A percentile compares a stretch with the other conserved stretches of the same genome.
Conservation (phyloP, 306 rosid genomes). For the Parietaria judaica region DNA sequence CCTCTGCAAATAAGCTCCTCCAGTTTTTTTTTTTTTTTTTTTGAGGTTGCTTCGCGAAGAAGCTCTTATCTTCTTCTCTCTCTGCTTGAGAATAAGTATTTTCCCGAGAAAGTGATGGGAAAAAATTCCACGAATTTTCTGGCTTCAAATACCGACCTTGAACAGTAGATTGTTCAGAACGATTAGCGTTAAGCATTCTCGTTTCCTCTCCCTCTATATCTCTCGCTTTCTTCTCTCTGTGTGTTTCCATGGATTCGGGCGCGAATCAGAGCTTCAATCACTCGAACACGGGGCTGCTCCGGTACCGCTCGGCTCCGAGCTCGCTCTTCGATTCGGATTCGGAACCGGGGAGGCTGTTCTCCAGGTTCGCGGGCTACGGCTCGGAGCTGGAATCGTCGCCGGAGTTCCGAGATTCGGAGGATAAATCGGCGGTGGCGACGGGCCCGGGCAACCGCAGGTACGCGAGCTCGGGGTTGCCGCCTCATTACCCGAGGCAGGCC, state of each 20-base stretch:
- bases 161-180: slow-evolving; percentile 8
- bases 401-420: slow-evolving; percentile 26
- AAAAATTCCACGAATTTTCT: slow-evolving; percentile 32
- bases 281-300: slow-evolving; percentile 57
- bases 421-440: slow-evolving; percentile 23
- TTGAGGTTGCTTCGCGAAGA: slow-evolving; percentile 51
- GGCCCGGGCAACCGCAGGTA: slow-evolving; percentile 12
- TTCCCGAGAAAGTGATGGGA: slow-evolving; percentile 2
- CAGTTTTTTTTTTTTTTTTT: background rate
- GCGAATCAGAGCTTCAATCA: slow-evolving; percentile 31
- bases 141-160: slow-evolving; percentile 20
- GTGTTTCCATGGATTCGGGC: slow-evolving; percentile 49
- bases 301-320: slow-evolving; percentile 66
- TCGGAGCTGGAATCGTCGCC: slow-evolving; percentile 29
- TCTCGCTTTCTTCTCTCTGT: no score
- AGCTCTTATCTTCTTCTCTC: slow-evolving; percentile 60
- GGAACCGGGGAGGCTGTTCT: slow-evolving; percentile 39
- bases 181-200: no score
- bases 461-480: slow-evolving; percentile 40
- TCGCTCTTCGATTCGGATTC: slow-evolving; percentile 28
- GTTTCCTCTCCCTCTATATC: no score
- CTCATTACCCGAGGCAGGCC: slow-evolving; percentile 70
- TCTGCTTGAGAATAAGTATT: slow-evolving; percentile 37
- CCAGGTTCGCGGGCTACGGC: slow-evolving; percentile 30
- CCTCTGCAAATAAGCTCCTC: slow-evolving; percentile 8